These are phyloP conservation scores for Xylariomycetidae sp. DNA, from an alignment of 2,329 filamentous ascomycete species.

Conservation along the genomic window DNA sequence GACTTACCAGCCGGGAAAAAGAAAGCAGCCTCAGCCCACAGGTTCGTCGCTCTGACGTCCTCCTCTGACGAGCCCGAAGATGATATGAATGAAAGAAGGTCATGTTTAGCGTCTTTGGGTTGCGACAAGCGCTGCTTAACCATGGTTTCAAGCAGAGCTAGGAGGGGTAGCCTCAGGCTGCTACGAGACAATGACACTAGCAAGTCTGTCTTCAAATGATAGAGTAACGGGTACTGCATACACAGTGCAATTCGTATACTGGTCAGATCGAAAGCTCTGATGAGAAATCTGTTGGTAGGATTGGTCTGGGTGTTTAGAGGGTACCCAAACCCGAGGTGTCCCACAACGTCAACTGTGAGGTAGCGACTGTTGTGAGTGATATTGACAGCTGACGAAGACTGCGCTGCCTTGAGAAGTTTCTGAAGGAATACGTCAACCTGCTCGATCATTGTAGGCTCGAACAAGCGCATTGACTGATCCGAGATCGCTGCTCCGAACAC, in stretches of 20 bases:
- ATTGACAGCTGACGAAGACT: constrained; percentile 4
- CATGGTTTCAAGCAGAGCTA: constrained; percentile 3
- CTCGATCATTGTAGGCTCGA: constrained; percentile 11
- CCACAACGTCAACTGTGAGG: constrained; percentile 11
- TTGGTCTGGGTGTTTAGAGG: constrained; percentile 8
- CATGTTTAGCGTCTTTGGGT: constrained; percentile 1
- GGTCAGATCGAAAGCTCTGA: not conserved
- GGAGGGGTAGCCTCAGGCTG: constrained; percentile 1
- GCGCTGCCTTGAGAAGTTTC: not conserved
- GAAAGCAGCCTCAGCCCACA: constrained; percentile 4
- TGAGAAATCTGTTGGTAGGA: constrained; percentile 1
- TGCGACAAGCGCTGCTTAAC: constrained; percentile 1
- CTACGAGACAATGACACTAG: constrained; percentile 2
- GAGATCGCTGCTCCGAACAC: constrained; percentile 8
- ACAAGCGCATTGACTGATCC: constrained; percentile 10
- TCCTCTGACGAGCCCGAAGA: too few species aligned
- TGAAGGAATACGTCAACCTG: constrained; percentile 12
- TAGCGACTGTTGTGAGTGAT: constrained; percentile 6
- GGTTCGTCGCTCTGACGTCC: not conserved
- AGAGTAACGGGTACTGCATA: too few species aligned
- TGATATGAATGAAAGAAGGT: constrained; percentile 1
- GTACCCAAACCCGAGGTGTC: constrained; percentile 11
- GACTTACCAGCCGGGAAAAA: constrained; percentile 3
- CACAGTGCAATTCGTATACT: too few species aligned
- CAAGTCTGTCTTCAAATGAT: too few species aligned